Evolutionary conservation across 169 alveolate species (phyloP), one percentile per base, ranked within the genome.

Genomic region (Cryptosporidium sp.): DNA sequence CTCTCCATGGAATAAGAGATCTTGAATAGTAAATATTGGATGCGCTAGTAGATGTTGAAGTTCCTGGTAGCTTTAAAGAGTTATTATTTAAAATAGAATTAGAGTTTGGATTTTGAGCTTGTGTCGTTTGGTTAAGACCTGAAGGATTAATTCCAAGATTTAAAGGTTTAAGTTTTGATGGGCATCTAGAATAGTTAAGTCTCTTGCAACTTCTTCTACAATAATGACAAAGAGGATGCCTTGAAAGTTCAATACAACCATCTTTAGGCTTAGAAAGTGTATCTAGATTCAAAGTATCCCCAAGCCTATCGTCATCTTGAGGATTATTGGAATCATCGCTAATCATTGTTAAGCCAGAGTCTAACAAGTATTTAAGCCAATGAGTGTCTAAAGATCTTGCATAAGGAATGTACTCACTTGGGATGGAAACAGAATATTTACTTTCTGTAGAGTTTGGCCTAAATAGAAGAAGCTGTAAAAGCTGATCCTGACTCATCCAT

Each of bases 401-500:
- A 80, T 80, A 80, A n/a, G 89, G 53, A 37, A 80, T 65, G 21
- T 80, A 65, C 35, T 80, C 89, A 39, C 39, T 60, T 42, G 89
- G 89, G 39, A 80, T 60, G 2, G 80, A 62, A 21, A 80, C 75
- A 33, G 75, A 80, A 62, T 80, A 80, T 51, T 80, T 80, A 37
- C 89, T 80, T 67, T 80, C 89, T 26, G 75, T 62, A 31, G 89
- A 44, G 39, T 44, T 65, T 61, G 56, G 73, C 51, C 89, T 80
- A 62, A 80, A 80, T 14, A 80, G n/a, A 61, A 80, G 75, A 26
- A 80, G 68, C 60, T 80, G 89, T 9, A 80, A 45, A n/a, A 80
- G 75, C 56, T 80, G 89, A 14, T 80, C 89, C 39, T 80, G 89
- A 29, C 51, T 58, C 42, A 80, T 62, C 89, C 89, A 80, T n/a